phyloP scores from a whole-genome alignment of 2,329 filamentous ascomycete genomes.

The Diaporthe sp. region DNA sequence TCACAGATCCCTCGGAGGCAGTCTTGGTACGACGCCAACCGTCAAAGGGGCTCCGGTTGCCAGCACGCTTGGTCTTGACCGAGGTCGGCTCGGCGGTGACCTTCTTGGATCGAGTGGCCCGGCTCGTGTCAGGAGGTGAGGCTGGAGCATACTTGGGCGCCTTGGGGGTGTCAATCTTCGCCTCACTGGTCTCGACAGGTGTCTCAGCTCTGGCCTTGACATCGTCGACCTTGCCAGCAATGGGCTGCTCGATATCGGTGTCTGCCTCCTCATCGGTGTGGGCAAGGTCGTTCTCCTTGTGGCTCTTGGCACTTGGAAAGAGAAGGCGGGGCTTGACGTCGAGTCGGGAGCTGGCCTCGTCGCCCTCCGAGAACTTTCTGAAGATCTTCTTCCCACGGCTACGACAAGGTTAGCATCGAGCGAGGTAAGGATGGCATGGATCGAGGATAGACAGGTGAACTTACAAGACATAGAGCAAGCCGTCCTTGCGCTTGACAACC shows the following conservation, averaged over 20 bases:
- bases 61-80: conserved; percentile 52
- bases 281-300: conserved; percentile 50
- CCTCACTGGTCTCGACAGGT: conserved; percentile 54
- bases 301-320: conserved; percentile 69
- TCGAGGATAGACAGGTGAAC: conserved; percentile 53
- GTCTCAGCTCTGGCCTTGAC: conserved; percentile 51
- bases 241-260: conserved; percentile 71
- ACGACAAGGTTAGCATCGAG: conserved; percentile 34
- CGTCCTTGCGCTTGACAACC: conserved; percentile 75
- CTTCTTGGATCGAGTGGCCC: conserved; percentile 70
- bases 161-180: conserved; percentile 64
- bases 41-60: conserved; percentile 72
- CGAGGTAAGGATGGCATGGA: not conserved
- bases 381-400: conserved; percentile 87
- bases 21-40: conserved; percentile 77
- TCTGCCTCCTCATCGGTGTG: conserved; percentile 69
- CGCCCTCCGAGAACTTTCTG: conserved; percentile 70
- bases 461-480: conserved; percentile 84
- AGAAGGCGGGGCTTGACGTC: conserved; percentile 77
- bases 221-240: conserved; percentile 46
- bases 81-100: conserved; percentile 62
- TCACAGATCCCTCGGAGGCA: conserved; percentile 51
- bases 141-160: conserved; percentile 69
- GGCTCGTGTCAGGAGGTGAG: conserved; percentile 74
- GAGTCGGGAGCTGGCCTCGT: conserved; percentile 51